These are phyloP conservation scores for Sporisorium iseilematis-ciliati DNA, from an alignment of 1,284 basidiomycete genomes.

Conservation along the genomic window DNA sequence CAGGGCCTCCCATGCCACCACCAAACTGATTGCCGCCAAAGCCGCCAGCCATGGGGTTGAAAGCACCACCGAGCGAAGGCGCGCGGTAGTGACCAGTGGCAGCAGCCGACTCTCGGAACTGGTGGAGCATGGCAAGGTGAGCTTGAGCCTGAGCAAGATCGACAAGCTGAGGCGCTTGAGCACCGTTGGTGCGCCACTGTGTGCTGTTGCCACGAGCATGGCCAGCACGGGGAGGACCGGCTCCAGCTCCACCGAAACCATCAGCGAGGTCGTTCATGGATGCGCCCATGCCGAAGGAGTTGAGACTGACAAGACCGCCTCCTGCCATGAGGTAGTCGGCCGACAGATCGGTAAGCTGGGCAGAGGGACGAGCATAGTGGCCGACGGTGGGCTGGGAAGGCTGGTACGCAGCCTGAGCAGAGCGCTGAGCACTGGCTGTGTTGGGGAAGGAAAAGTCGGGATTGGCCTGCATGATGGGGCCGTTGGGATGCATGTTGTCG, in stretches of 20 bases:
- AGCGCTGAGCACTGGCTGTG: slow-evolving; percentile 42
- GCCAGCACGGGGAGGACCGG: slow-evolving; percentile 42
- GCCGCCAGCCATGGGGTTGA: slow-evolving; percentile 81
- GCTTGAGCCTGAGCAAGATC: slow-evolving; percentile 77
- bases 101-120: slow-evolving; percentile 78
- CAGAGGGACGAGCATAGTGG: slow-evolving; percentile 62
- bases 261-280: slow-evolving; percentile 61
- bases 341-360: slow-evolving; percentile 64
- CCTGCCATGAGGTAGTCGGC: slow-evolving; percentile 68
- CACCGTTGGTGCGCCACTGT: slow-evolving; percentile 57
- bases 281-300: slow-evolving; percentile 48
- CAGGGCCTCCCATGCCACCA: slow-evolving; percentile 74
- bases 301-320: slow-evolving; percentile 64
- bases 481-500: slow-evolving; percentile 25
- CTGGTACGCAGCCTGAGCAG: slow-evolving; percentile 37
- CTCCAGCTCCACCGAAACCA: slow-evolving; percentile 58
- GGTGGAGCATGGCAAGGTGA: slow-evolving; percentile 93
- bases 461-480: slow-evolving; percentile 54
- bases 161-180: slow-evolving; percentile 40
- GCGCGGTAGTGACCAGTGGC: slow-evolving; percentile 96
- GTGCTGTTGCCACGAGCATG: slow-evolving; percentile 50
- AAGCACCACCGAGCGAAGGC: slow-evolving; percentile 95
- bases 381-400: slow-evolving; percentile 33
- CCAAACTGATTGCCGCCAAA: slow-evolving; percentile 45
- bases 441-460: slow-evolving; percentile 59